Percentiles rank a stretch among this genome's conserved stretches.
These are phyloP conservation scores for Tuber indicum DNA, from an alignment of 495 filamentous ascomycete species.

Conservation along the genomic window DNA sequence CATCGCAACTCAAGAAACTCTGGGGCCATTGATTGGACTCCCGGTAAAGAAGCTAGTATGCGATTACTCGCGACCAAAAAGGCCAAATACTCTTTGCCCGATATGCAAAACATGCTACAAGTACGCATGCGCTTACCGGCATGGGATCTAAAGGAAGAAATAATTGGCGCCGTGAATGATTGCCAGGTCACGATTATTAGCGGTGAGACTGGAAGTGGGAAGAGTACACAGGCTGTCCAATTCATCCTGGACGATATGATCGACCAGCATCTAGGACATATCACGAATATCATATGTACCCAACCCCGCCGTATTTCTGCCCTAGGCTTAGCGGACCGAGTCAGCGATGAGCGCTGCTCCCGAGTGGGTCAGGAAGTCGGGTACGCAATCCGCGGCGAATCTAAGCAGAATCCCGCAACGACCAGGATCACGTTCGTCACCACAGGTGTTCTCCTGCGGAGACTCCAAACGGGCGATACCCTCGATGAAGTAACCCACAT, in stretches of 20 bases:
- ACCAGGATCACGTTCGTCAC: constrained; percentile 96
- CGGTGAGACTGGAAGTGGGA: constrained; percentile 93
- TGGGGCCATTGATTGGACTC: constrained; percentile 41
- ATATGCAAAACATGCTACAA: constrained; percentile 62
- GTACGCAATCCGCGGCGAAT: constrained; percentile 90
- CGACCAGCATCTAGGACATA: constrained; percentile 60
- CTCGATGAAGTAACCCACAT: constrained; percentile 88
- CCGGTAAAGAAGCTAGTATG: constrained; percentile 44
- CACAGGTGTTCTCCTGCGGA: constrained; percentile 86
- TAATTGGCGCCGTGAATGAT: constrained; percentile 62
- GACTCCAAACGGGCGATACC: constrained; percentile 72
- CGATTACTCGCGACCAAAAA: constrained; percentile 43
- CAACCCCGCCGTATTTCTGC: constrained; percentile 94
- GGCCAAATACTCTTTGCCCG: constrained; percentile 47
- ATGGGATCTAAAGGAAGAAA: constrained; percentile 71
- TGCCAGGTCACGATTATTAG: constrained; percentile 92
- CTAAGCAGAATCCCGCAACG: constrained; percentile 55
- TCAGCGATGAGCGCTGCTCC: constrained; percentile 82
- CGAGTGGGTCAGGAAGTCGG: constrained; percentile 81
- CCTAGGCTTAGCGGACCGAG: constrained; percentile 85
- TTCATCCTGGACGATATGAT: constrained; percentile 94
- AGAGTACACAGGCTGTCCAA: constrained; percentile 94
- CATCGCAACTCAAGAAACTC: constrained; percentile 7
- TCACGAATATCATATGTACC: constrained; percentile 90
- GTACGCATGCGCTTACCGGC: constrained; percentile 71